A percentile compares a stretch with the other conserved stretches of the same genome.
These are phyloP conservation scores for Huntiella abstrusa DNA, from an alignment of 2,329 filamentous ascomycete genomes.

Conservation along the genomic window DNA sequence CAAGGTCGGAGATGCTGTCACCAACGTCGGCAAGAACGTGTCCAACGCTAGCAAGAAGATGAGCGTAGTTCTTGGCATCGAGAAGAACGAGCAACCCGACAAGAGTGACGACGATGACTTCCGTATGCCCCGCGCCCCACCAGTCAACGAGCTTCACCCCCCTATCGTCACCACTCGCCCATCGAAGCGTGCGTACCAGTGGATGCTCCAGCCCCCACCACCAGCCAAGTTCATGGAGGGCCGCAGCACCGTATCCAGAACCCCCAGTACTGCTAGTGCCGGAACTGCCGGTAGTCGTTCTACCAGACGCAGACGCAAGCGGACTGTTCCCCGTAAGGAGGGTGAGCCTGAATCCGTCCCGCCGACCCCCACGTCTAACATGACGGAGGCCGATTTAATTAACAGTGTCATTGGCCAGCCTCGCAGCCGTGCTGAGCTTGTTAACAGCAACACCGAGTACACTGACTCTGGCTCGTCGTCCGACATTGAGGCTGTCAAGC, in stretches of 20 bases:
- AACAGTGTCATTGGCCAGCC: slow-evolving; percentile 21
- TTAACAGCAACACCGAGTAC: slow-evolving; percentile 2
- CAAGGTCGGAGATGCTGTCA: slow-evolving; percentile 14
- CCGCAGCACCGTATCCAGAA: slow-evolving; percentile 51
- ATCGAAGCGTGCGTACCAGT: slow-evolving; percentile 50
- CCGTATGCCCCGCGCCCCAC: slow-evolving; percentile 41
- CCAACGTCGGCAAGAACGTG: slow-evolving; percentile 18
- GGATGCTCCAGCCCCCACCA: slow-evolving; percentile 92
- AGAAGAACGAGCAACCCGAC: slow-evolving; percentile 30
- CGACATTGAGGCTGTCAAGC: slow-evolving; percentile 8
- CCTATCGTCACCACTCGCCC: slow-evolving; percentile 65
- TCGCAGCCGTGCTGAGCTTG: slow-evolving; percentile 7
- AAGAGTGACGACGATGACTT: slow-evolving; percentile 44
- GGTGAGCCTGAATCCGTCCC: slow-evolving; percentile 6
- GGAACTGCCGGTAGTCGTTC: slow-evolving; percentile 9
- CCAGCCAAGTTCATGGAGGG: slow-evolving; percentile 80
- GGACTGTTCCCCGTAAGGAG: slow-evolving; percentile 12
- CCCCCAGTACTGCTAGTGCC: slow-evolving; percentile 34
- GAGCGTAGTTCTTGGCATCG: slow-evolving; percentile 31
- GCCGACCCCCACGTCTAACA: slow-evolving; percentile 6
- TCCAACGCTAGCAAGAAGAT: slow-evolving; percentile 33
- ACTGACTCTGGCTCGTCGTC: slow-evolving; percentile 9
- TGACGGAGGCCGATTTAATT: slow-evolving; percentile 26
- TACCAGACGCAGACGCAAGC: slow-evolving; percentile 13
- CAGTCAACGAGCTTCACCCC: slow-evolving; percentile 71